A percentile compares a stretch with the other conserved stretches of the same genome.
Evolutionary conservation across 106 monocot species (phyloP).

Genomic region (Alisma plantagoaquatica): DNA sequence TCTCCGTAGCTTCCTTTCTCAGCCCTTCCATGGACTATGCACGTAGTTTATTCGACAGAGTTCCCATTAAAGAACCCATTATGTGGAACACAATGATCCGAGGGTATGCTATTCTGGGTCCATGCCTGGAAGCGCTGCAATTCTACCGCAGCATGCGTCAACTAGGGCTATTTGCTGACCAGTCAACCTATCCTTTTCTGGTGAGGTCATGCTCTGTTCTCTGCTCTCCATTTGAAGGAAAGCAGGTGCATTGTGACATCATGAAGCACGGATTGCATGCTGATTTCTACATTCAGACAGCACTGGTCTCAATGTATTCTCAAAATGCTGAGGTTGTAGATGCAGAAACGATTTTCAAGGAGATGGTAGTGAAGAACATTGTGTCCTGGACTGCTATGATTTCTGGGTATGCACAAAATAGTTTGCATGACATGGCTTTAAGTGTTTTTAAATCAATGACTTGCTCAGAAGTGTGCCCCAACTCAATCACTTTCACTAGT

Average conservation of each 20-base stretch:
- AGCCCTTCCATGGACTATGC: constrained; percentile 5
- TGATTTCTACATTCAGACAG: constrained; percentile 7
- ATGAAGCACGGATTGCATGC: constrained; percentile 3
- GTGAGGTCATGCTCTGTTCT: constrained; percentile 4
- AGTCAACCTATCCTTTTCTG: constrained; percentile 7
- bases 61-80: constrained; percentile 3
- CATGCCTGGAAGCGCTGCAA: constrained; percentile 4
- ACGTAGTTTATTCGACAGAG: constrained; percentile 4
- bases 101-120: constrained; percentile 4
- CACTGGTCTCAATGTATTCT: constrained; percentile 8
- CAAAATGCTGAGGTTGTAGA: constrained; percentile 5
- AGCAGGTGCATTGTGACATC: constrained; percentile 5
- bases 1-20: neutral
- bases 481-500: constrained; percentile 4
- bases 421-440: constrained; percentile 1
- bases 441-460: constrained; percentile 2
- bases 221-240: neutral
- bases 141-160: constrained; percentile 5
- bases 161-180: neutral
- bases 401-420: constrained; percentile 13
- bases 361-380: constrained; percentile 1
- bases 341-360: constrained; percentile 6
- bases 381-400: constrained; percentile 15
- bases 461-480: constrained; percentile 1
- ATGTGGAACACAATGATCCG: constrained; percentile 12